These are phyloP conservation scores for Termitomyces eurrhizus DNA, from an alignment of 768 basidiomycete species.

Conservation along the genomic window DNA sequence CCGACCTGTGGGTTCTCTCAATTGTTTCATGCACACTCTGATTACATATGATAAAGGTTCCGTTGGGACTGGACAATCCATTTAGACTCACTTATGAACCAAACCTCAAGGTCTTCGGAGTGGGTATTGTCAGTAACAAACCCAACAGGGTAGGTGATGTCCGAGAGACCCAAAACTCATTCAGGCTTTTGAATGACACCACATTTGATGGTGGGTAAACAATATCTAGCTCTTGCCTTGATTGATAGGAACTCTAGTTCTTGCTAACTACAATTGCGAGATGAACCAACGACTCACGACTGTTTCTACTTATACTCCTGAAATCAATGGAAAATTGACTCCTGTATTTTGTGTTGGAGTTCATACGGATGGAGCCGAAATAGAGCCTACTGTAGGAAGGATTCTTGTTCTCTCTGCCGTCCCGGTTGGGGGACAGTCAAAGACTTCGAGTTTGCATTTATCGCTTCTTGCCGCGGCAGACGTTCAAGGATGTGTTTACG, in stretches of 20 bases:
- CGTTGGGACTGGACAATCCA: conserved; percentile 71
- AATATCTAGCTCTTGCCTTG: not conserved
- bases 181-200: conserved; percentile 64
- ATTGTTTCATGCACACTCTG: not conserved
- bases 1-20: conserved; percentile 50
- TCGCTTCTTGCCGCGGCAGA: conserved; percentile 38
- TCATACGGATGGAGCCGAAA: conserved; percentile 39
- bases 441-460: conserved; percentile 26
- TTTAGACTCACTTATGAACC: conserved; percentile 60
- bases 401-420: conserved; percentile 52
- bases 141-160: conserved; percentile 52
- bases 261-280: conserved; percentile 46
- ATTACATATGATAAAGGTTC: conserved; percentile 41
- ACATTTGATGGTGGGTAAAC: conserved; percentile 50
- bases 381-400: conserved; percentile 53
- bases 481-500: conserved; percentile 68
- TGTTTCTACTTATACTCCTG: conserved; percentile 33
- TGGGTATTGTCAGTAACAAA: conserved; percentile 53
- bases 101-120: conserved; percentile 53
- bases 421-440: conserved; percentile 20
- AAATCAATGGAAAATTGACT: conserved; percentile 24
- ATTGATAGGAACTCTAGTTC: conserved; percentile 25
- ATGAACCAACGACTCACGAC: conserved; percentile 63
- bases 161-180: conserved; percentile 45
- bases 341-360: conserved; percentile 51